These are phyloP conservation scores for Abrus pulchellus DNA, from an alignment of 306 rosid genomes.

Conservation along the genomic window DNA sequence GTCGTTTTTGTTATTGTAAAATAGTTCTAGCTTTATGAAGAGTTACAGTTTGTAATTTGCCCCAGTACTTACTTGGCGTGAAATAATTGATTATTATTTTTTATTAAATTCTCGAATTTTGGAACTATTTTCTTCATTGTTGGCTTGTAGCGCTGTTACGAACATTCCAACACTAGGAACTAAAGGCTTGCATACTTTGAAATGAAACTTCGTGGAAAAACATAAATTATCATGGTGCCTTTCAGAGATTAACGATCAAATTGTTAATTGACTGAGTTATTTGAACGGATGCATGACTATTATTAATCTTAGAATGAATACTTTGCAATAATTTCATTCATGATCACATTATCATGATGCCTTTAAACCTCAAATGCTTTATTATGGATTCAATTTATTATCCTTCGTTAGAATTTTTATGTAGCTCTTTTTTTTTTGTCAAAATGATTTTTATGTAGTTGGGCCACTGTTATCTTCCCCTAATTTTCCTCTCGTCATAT, in stretches of 20 bases:
- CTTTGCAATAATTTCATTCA: background rate
- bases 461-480: background rate
- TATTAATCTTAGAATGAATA: background rate
- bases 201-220: constrained; percentile 7
- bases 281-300: constrained; percentile 3
- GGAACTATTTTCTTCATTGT: background rate
- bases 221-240: constrained; percentile 1
- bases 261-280: background rate
- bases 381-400: background rate
- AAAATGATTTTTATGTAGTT: too few relatives aligned
- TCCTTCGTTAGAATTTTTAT: background rate
- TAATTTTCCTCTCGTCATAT: background rate
- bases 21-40: constrained; percentile 35
- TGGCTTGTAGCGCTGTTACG: background rate
- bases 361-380: background rate
- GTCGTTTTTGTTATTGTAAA: constrained; percentile 31
- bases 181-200: background rate
- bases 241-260: background rate
- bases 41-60: constrained; percentile 32
- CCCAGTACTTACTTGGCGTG: constrained; percentile 22
- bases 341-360: background rate
- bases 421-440: background rate
- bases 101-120: constrained; percentile 31
- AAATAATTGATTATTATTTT: background rate
- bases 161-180: background rate